Evolutionary conservation across 495 filamentous ascomycete species (phyloP).

Genomic region (Aspergillus sclerotioniger): DNA sequence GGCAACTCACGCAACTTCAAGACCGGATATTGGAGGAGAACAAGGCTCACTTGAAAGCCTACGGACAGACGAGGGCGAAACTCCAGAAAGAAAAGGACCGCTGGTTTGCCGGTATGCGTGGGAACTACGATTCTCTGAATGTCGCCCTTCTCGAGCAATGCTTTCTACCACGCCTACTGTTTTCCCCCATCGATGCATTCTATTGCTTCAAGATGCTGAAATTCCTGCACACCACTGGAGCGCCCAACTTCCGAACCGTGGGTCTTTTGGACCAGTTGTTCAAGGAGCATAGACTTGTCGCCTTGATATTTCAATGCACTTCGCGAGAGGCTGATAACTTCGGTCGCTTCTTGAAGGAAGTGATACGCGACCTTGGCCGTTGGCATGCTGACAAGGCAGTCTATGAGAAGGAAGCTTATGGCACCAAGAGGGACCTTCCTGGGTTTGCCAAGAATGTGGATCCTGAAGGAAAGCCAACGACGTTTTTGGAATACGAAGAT

Average conservation of each 20-base stretch:
- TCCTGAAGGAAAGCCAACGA: constrained; percentile 58
- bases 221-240: constrained; percentile 76
- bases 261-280: constrained; percentile 82
- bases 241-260: constrained; percentile 83
- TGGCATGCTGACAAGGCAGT: constrained; percentile 79
- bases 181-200: constrained; percentile 83
- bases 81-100: constrained; percentile 73
- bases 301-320: constrained; percentile 83
- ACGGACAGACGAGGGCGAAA: constrained; percentile 59
- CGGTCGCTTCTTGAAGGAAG: constrained; percentile 79
- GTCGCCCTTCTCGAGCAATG: constrained; percentile 83
- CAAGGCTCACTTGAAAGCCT: constrained; percentile 61
- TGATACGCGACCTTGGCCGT: constrained; percentile 69
- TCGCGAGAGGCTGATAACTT: constrained; percentile 87
- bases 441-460: constrained; percentile 68
- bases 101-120: constrained; percentile 67
- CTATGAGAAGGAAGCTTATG: constrained; percentile 79
- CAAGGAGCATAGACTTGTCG: constrained; percentile 69
- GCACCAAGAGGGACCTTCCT: constrained; percentile 57
- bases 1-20: constrained; percentile 55
- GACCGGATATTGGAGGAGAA: constrained; percentile 68
- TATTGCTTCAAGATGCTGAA: constrained; percentile 83
- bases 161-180: constrained; percentile 77
- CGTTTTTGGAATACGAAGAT: constrained; percentile 76
- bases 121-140: constrained; percentile 65